Evolutionary conservation across 352 stramenopile species (phyloP), one percentile per base, ranked within the genome.

Genomic region (Globisporangium lucens): DNA sequence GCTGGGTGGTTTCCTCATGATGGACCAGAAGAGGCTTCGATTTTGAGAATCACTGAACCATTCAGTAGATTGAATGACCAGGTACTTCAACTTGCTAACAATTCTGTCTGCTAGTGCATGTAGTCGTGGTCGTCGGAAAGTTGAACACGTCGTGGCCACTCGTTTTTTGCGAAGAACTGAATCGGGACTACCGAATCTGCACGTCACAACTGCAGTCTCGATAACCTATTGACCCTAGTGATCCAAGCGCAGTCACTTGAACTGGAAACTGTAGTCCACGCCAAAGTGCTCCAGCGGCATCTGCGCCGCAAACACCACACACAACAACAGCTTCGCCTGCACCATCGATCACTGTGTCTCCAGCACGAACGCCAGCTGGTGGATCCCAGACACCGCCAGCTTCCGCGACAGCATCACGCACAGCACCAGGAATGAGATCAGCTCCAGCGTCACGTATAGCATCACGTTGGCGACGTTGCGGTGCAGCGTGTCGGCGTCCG

Each of bases 351-450:
- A 66, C 6, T 84, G 76, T 24, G 64, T 68, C 9, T 71, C 65
- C 15, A 86, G 56, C 36, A 86, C 59, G 38, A 86, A 84, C 1
- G 66, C 65, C 1, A 83, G 35, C 33, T 79, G 72, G 2, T 46
- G 53, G 9, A 80, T 2, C 9, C 56, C 10, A 1, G 56, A 61
- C n/a, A 56, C 15, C 2, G 9, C 22, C 20, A 74, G 69, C 35
- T 65, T 67, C 47, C 57, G 52, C 10, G 27, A 30, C 57, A 77
- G 53, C 12, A 72, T 22, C 33, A 61, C 1, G 24, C 73, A 36
- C 30, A 77, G 33, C 20, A 17, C n/a, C 3, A 72, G 29, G n/a
- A 72, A 74, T n/a, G 64, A 75, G 17, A 72, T 22, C 12, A 70
- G 49, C 13, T 77, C 71, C 6, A 77, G n/a, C 4, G 24, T 65